Evolutionary conservation across 2,329 filamentous ascomycete genomes (phyloP), one percentile per base, ranked within the genome.

Genomic region (Fusarium sarcochroum): DNA sequence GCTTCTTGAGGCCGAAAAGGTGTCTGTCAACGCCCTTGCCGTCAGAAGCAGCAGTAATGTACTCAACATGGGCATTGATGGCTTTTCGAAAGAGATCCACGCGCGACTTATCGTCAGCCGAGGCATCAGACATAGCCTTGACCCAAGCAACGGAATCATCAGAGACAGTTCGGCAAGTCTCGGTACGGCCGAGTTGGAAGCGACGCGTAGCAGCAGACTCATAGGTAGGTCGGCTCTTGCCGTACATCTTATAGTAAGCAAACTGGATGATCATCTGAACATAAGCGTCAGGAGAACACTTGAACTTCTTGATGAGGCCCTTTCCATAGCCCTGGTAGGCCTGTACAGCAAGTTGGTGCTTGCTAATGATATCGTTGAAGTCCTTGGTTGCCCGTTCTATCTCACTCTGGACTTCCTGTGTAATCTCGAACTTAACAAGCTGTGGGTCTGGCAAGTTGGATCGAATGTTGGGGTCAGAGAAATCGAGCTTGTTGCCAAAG

Each of bases 231-330:
- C 96, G 89, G 86, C 94, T 98, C 86, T 94, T 93, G 85, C 96
- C 96, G 82, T 97, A 97, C 93, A 99, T 98, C 84, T 98, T 98
- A 87, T 91, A 91, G 86, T 99, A 99, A 38, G 96, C 96, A 53
- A 98, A 89, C 81, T 99, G 96, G 79, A 99, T 99, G 79, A 98
- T 85, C 93, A 99, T 96, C 83, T 99, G 96, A 41, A 98, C 94
- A 80, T 97, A 99, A 32, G 95, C 96, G 76, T 99, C 97, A 30
- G 96, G 96, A 25, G 93, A 97, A 88, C 93, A 97, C 84, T 94
- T 97, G 90, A 99, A 98, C 82, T 97, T 97, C 90, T 99, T 99
- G 86, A 99, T 98, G 66, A 99, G 85, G 25, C 93, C 94, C 85
- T 99, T 99, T 79, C 96, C 96, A 80, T 99, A 99, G 74, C 91